These are phyloP conservation scores for Hypoxylon lenormandii DNA, from an alignment of 495 filamentous ascomycete genomes.

Conservation along the genomic window DNA sequence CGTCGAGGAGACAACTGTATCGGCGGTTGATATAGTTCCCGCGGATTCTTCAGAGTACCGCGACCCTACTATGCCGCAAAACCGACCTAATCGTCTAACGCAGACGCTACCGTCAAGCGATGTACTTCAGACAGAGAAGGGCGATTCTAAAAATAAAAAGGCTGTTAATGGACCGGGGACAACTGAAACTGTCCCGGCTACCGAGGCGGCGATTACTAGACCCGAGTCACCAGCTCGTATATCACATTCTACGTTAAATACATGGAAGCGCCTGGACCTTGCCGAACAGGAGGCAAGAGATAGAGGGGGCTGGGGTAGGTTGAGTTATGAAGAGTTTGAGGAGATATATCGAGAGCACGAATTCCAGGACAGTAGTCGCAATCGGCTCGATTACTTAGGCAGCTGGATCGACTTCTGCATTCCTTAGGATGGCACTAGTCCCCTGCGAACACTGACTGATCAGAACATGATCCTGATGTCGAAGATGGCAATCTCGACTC, in stretches of 20 bases:
- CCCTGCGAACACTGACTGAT: background rate
- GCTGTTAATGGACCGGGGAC: background rate
- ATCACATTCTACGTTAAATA: slow-evolving; percentile 53
- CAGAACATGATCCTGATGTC: background rate
- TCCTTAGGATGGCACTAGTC: slow-evolving; percentile 49
- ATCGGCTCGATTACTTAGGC: slow-evolving; percentile 77
- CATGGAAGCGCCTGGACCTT: slow-evolving; percentile 69
- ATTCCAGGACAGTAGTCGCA: slow-evolving; percentile 66
- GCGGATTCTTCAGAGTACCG: slow-evolving; percentile 48
- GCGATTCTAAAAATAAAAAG: background rate
- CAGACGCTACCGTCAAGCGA: slow-evolving; percentile 5
- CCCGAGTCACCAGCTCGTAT: slow-evolving; percentile 32
- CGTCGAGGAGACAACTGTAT: background rate
- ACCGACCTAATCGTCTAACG: slow-evolving; percentile 65
- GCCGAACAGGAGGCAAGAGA: slow-evolving; percentile 73
- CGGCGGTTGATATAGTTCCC: background rate
- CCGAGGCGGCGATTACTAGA: slow-evolving; percentile 20
- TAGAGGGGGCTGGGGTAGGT: slow-evolving; percentile 77
- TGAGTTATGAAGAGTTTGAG: slow-evolving; percentile 80
- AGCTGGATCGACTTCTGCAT: slow-evolving; percentile 86
- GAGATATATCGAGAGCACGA: slow-evolving; percentile 69
- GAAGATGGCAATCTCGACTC: too few relatives aligned
- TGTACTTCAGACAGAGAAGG: slow-evolving; percentile 26
- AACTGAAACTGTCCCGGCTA: background rate
- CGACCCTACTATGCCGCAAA: slow-evolving; percentile 79